Percentiles rank a stretch among this genome's conserved stretches.
These are phyloP conservation scores for Thelonectria rubi DNA, from an alignment of 2,329 filamentous ascomycete genomes.

Conservation along the genomic window DNA sequence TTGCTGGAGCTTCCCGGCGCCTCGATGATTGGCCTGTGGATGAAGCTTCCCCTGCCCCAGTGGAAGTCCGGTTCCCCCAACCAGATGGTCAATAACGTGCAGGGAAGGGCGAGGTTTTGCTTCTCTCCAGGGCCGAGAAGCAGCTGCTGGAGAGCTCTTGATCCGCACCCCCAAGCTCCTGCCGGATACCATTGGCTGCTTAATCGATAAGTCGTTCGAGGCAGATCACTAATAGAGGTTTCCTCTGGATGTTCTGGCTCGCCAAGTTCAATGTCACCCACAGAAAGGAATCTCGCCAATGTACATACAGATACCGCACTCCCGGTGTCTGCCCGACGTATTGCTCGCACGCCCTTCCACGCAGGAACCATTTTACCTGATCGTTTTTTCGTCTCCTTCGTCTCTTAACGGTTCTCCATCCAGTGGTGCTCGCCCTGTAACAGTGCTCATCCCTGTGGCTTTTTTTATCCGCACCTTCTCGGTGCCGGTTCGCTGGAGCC, in stretches of 20 bases:
- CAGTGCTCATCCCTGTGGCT: slow-evolving; percentile 12
- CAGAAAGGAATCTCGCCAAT: background rate
- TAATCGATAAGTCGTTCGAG: slow-evolving; percentile 41
- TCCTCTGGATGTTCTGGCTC: slow-evolving; percentile 16
- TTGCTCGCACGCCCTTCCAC: slow-evolving; percentile 39
- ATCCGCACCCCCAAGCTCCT: slow-evolving; percentile 39
- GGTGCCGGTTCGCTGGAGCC: slow-evolving; percentile 19
- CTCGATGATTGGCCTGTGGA: slow-evolving; percentile 27
- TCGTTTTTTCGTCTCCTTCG: slow-evolving; percentile 14
- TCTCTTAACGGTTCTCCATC: slow-evolving; percentile 31
- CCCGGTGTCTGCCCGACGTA: slow-evolving; percentile 29
- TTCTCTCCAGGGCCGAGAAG: slow-evolving; percentile 39
- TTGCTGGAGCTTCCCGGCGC: slow-evolving; percentile 13
- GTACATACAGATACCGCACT: slow-evolving; percentile 18
- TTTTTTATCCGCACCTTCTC: slow-evolving; percentile 16
- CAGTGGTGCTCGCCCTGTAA: slow-evolving; percentile 26
- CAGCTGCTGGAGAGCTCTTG: slow-evolving; percentile 38
- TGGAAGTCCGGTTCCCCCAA: slow-evolving; percentile 26
- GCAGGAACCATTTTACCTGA: slow-evolving; percentile 28
- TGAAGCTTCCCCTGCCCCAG: slow-evolving; percentile 34
- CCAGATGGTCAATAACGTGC: slow-evolving; percentile 27
- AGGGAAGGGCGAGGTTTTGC: slow-evolving; percentile 31
- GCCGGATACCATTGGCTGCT: slow-evolving; percentile 37
- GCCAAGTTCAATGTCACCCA: slow-evolving; percentile 26
- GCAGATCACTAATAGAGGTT: slow-evolving; percentile 38